Percentiles rank a stretch among this genome's conserved stretches.
Conservation (phyloP, 345 rosid genomes). For the Pistacia integerrima region DNA sequence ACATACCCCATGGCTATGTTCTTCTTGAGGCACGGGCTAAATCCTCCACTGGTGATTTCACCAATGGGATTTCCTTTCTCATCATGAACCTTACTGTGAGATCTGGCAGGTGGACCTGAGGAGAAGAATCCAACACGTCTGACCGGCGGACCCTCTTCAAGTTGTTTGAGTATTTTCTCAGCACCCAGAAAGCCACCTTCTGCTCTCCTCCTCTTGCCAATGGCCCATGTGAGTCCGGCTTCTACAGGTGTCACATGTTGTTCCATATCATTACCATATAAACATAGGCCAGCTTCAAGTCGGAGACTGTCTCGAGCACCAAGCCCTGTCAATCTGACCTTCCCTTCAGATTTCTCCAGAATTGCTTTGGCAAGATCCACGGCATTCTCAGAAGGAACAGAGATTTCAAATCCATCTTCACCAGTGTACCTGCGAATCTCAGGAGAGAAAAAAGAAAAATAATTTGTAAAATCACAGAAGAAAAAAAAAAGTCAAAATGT, state of each 20-base stretch:
- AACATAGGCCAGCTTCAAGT: slow-evolving; percentile 90
- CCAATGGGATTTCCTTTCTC: slow-evolving; percentile 75
- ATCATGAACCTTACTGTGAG: slow-evolving; percentile 91
- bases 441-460: background rate
- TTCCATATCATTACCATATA: slow-evolving; percentile 97
- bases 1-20: slow-evolving; percentile 98
- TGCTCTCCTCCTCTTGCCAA: slow-evolving; percentile 92
- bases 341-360: slow-evolving; percentile 90
- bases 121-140: slow-evolving; percentile 88
- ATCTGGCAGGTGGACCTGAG: slow-evolving; percentile 88
- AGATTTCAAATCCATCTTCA: slow-evolving; percentile 99
- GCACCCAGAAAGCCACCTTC: slow-evolving; percentile 98
- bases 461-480: background rate
- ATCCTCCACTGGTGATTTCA: slow-evolving; percentile 96
- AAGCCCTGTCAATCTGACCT: slow-evolving; percentile 85
- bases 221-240: slow-evolving; percentile 97
- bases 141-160: slow-evolving; percentile 78
- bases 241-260: slow-evolving; percentile 88
- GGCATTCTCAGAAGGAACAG: slow-evolving; percentile 81
- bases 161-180: slow-evolving; percentile 82
- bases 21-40: slow-evolving; percentile 96
- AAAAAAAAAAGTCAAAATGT: background rate
- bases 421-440: slow-evolving; percentile 73
- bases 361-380: slow-evolving; percentile 91
- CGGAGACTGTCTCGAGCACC: slow-evolving; percentile 98